Base-by-base conservation (phyloP, 1,284 basidiomycete genomes). In the Malassezia japonica region DNA sequence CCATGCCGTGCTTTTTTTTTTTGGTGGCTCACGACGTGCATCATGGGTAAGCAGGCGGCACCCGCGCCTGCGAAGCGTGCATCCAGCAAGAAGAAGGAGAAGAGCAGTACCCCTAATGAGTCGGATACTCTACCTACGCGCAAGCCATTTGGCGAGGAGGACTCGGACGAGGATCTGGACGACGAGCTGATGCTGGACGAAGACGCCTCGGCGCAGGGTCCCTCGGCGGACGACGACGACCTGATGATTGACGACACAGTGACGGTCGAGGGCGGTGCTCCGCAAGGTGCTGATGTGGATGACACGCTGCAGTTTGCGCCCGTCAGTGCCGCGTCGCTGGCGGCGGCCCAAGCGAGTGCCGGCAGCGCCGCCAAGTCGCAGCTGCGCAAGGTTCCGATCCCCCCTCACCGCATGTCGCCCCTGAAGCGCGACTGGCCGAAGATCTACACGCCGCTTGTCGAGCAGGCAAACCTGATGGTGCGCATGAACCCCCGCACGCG, bases 371-470 rank as follows among this genome's bases (percentile, higher is more conserved):
- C 16, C 24, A 51, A 52, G 45, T 50, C 52, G 25, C 67, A 70
- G 43, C 33, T 66, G 31, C 61, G 68, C 42, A 68, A 65, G 40
- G 82, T 98, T 63, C 79, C 87, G 20, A 87, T 98, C 72, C 94
- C 92, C 4, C 89, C 89, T 7, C 94, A 98, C 75, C 82, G 92
- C 44, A 90, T 96, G 86, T 90, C 89, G 13, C 94, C 94, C 5
- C 76, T 98, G 51, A 94, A 95, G 76, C 87, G 87, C 70, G 91
- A 95, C 61, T 98, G 92, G 92, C 80, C 95, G 57, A 90, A 89
- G 74, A 83, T 98, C 52, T 98, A 96, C 74, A 87, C 89, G 0
- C 92, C 92, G 0, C 77, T 98, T 61, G 92, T 94, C 10, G 92
- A 98, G 77, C 85, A 94, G 69, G 78, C 92, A 64, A 86, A 86